Evolutionary conservation across 441 rosid genomes (phyloP).

Genomic region (Capsella rubella): DNA sequence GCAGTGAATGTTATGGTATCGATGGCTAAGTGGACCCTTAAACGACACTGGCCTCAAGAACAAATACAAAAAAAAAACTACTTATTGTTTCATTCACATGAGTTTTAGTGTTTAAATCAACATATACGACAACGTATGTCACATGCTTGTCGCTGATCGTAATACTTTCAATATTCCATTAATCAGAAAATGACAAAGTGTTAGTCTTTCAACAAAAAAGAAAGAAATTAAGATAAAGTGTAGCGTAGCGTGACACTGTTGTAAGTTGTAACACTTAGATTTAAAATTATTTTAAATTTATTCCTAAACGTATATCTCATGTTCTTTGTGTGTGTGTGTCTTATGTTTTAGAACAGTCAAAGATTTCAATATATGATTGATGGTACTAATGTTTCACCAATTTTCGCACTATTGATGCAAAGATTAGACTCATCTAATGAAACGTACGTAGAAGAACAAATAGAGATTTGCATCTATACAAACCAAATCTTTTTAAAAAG

Average conservation of each 20-base stretch:
- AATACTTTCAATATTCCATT: neutral
- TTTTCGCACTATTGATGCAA: neutral
- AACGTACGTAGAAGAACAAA: neutral
- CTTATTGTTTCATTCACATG: conserved; percentile 23
- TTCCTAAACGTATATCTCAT: neutral
- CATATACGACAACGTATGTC: conserved; percentile 25
- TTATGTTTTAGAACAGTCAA: neutral
- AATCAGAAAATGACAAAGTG: neutral
- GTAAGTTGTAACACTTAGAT: neutral
- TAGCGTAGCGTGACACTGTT: neutral
- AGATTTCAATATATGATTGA: conserved; percentile 4
- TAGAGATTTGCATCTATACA: neutral
- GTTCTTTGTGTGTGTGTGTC: too few relatives aligned
- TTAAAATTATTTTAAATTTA: neutral
- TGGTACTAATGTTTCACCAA: neutral
- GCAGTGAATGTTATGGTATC: conserved; percentile 7
- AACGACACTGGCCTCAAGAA: conserved; percentile 14
- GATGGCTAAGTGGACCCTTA: conserved; percentile 20
- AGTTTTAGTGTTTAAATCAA: conserved; percentile 7
- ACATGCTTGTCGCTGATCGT: conserved; percentile 28
- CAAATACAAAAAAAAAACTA: conserved; percentile 26
- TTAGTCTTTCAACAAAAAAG: neutral
- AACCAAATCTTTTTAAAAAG: neutral
- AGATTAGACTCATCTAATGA: neutral
- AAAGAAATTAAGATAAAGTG: neutral